Base-by-base conservation (phyloP, 2,329 filamentous ascomycete genomes). In the Coniochaeta prunicola region DNA sequence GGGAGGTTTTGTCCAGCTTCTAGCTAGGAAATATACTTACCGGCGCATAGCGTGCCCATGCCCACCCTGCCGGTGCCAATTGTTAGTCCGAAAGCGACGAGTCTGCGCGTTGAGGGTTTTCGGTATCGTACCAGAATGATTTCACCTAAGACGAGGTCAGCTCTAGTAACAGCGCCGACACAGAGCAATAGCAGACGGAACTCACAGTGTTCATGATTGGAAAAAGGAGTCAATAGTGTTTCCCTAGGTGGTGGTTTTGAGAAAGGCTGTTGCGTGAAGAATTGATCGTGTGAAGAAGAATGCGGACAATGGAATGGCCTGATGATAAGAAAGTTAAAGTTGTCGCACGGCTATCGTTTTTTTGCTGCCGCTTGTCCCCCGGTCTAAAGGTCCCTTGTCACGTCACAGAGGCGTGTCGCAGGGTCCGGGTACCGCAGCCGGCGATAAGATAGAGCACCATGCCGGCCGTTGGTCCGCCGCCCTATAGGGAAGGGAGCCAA, bases 21-120 rank as follows among this genome's bases (percentile, higher is more conserved):
- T n/a, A 17, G 10, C 36, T 24, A 45, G 45, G 5, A 21, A 17
- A 5, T 10, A 9, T 26, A 69, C 85, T 60, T 83, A 92, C 89
- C 92, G 67, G 89, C 80, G 71, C 92, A 94, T 58, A 97, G 83
- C 56, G 91, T 83, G 66, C 90, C 92, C 94, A 91, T 97, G 70
- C 94, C 94, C 69, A 93, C 78, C 90, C 92, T 96, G 65, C 53
- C 61, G 60, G 45, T 53, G 57, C 30, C 54, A 60, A 64, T 68
- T 62, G 66, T 61, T 60, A 57, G 61, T 50, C 10, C 30, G 33
- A 45, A 40, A 56, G 56, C 28, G 50, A 53, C 57, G 31, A 24
- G 55, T 57, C 30, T 58, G 33, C 62, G 60, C n/a, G 13, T 17
- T 30, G 45, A 21, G 21, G 5, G 45, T 38, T 61, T 54, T 28